Evolutionary conservation across 176 grass and related monocot species (phyloP).

Genomic region (Triticum urartu): DNA sequence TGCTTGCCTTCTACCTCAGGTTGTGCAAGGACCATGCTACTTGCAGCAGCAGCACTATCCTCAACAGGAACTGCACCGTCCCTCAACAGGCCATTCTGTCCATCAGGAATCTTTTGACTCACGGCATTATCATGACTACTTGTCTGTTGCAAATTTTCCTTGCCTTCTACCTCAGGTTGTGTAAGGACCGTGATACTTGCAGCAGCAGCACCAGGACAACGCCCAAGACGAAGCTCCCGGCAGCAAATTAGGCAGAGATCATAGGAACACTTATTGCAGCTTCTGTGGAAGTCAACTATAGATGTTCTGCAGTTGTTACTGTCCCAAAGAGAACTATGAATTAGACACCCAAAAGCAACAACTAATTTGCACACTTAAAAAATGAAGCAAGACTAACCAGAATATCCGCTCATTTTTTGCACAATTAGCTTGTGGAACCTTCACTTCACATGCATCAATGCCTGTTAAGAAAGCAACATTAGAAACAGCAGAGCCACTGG

Average conservation of each 20-base stretch:
- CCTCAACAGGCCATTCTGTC: neutral
- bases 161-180: slow-evolving; percentile 12
- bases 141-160: slow-evolving; percentile 5
- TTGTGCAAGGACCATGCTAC: neutral
- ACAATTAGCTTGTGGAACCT: slow-evolving; percentile 32
- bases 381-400: slow-evolving; percentile 50
- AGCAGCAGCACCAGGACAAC: slow-evolving; percentile 8
- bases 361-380: neutral
- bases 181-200: neutral
- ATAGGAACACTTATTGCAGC: slow-evolving; percentile 56
- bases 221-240: slow-evolving; percentile 52
- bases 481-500: neutral
- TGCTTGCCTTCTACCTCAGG: slow-evolving; percentile 21
- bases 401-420: slow-evolving; percentile 48
- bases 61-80: neutral
- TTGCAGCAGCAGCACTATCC: neutral
- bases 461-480: slow-evolving; percentile 36
- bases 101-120: neutral
- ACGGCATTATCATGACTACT: neutral
- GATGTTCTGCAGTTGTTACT: slow-evolving; percentile 82
- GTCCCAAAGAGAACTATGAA: neutral
- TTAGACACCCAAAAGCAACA: slow-evolving; percentile 15
- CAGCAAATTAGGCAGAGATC: slow-evolving; percentile 76
- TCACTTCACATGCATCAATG: slow-evolving; percentile 21
- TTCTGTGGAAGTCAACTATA: slow-evolving; percentile 81